Conservation (phyloP, 768 basidiomycete genomes). For the Trametes cinnabarina region DNA sequence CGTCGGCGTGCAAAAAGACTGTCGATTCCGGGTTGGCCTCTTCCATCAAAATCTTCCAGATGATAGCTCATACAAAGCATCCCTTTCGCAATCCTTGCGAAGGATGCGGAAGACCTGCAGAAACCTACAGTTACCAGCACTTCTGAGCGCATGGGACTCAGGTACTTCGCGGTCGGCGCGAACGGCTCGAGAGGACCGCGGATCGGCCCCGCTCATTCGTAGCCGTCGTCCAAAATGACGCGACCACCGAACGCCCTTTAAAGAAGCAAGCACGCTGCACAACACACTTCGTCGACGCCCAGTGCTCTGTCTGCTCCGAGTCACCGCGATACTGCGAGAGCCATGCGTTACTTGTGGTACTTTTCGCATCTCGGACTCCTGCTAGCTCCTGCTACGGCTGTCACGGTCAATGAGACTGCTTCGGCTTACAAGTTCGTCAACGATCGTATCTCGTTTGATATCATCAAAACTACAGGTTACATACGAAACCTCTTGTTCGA, state of each 20-base stretch:
- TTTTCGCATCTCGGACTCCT: not conserved
- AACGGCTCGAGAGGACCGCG: not conserved
- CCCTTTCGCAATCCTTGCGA: conserved; percentile 14
- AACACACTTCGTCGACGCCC: not conserved
- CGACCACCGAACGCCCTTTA: not conserved
- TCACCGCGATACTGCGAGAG: not conserved
- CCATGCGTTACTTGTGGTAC: not conserved
- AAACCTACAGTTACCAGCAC: no score
- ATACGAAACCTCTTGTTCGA: conserved; percentile 24
- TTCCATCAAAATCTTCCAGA: conserved; percentile 3
- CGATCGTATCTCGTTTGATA: conserved; percentile 11
- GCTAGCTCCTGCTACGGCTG: not conserved
- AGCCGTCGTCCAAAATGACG: conserved; percentile 3
- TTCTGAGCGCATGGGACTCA: no score
- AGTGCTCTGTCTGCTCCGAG: no score
- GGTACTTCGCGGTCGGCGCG: not conserved
- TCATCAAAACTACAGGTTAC: conserved; percentile 21
- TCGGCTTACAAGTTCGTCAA: conserved; percentile 8
- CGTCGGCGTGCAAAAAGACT: not conserved
- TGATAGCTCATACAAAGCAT: conserved; percentile 4
- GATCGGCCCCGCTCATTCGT: not conserved
- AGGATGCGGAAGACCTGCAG: no score
- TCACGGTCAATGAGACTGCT: conserved; percentile 11
- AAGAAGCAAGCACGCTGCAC: not conserved
- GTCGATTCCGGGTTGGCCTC: not conserved